Percentiles rank a stretch among this genome's conserved stretches.
Evolutionary conservation across 1,284 basidiomycete genomes (phyloP).

Genomic region (Heliocybe sulcata): DNA sequence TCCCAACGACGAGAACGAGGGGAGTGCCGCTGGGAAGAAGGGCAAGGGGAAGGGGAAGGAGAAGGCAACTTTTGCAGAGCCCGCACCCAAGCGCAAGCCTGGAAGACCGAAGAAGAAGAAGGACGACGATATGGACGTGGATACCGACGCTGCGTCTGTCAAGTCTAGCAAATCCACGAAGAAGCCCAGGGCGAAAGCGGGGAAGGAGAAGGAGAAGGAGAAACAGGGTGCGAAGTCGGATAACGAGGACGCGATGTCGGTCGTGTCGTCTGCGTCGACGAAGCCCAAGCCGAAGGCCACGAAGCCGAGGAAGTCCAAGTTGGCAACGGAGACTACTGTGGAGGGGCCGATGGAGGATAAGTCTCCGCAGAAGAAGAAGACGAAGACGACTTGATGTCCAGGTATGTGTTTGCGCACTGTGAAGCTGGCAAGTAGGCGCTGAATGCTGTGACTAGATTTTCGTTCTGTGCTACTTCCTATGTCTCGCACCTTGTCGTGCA

Average conservation of each 20-base stretch:
- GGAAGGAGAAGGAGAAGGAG: not conserved
- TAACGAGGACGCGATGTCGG: not conserved
- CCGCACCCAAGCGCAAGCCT: not conserved
- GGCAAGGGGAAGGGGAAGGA: not conserved
- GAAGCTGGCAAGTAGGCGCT: too few relatives aligned
- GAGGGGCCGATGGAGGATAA: not conserved
- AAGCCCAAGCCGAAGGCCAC: not conserved
- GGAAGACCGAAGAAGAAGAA: not conserved
- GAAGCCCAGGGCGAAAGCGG: not conserved
- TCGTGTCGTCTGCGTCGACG: not conserved
- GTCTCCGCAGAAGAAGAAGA: not conserved
- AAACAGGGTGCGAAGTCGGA: not conserved
- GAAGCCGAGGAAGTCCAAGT: not conserved
- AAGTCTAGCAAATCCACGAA: not conserved
- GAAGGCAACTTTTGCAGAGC: not conserved
- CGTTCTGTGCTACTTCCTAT: too few relatives aligned
- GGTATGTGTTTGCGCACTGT: not conserved
- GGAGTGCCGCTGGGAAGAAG: not conserved
- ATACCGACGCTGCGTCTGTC: not conserved
- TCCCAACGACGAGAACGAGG: not conserved
- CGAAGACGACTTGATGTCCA: not conserved
- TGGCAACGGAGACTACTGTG: not conserved
- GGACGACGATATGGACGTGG: not conserved
- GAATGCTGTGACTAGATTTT: too few relatives aligned
- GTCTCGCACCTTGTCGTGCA: too few relatives aligned